phyloP scores from a whole-genome alignment of 805 yeast genomes.

The Kurtzmaniella cleridarum region DNA sequence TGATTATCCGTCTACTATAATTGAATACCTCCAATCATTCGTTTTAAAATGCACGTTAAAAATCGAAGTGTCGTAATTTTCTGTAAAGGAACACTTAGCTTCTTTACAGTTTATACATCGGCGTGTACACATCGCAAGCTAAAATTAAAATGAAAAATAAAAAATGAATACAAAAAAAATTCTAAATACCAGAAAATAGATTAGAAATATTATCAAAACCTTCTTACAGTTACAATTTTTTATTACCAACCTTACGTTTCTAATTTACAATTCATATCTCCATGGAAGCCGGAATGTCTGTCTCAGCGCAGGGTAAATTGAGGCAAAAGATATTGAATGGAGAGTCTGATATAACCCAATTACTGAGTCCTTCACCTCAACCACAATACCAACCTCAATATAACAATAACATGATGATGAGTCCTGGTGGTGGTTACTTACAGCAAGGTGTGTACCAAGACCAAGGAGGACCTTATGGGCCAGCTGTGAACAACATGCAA shows the following conservation, averaged over 20 bases:
- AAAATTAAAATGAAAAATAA: not conserved
- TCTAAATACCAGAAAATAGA: no score
- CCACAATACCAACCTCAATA: slow-evolving; percentile 7
- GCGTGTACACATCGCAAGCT: not conserved
- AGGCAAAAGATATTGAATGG: slow-evolving; percentile 30
- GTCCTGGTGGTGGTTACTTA: not conserved
- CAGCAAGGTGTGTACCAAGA: not conserved
- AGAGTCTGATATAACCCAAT: slow-evolving; percentile 21
- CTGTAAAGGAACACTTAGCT: no score
- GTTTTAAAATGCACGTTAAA: no score
- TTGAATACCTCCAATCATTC: no score
- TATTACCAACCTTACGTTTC: no score
- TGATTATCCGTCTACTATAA: no score
- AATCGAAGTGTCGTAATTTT: no score
- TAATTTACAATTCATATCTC: not conserved
- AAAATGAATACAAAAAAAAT: not conserved
- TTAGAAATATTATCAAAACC: no score
- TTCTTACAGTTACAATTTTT: no score
- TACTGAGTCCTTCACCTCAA: slow-evolving; percentile 13
- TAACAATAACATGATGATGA: not conserved
- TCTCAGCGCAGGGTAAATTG: slow-evolving; percentile 16
- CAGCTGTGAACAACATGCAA: not conserved
- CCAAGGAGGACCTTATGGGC: not conserved
- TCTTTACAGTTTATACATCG: slow-evolving; percentile 1
- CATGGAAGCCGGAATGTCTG: slow-evolving; percentile 21